phyloP scores from a whole-genome alignment of 2,329 filamentous ascomycete genomes.

The Aureobasidium sp. region DNA sequence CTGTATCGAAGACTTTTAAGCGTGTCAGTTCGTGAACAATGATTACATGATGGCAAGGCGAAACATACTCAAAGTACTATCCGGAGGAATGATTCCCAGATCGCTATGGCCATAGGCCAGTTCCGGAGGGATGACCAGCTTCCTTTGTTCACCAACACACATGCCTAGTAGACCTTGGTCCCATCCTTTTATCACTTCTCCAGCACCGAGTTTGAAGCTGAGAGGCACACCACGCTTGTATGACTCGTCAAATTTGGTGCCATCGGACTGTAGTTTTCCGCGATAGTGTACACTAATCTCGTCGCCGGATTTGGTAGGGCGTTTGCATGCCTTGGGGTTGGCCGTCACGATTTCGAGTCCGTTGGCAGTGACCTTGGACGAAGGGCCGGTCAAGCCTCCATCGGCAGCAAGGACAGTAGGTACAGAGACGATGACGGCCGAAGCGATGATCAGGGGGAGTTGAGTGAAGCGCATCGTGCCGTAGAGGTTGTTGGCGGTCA shows the following conservation, averaged over 20 bases:
- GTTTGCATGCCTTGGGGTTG: conserved; percentile 33
- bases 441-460: neutral
- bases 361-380: neutral
- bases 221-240: conserved; percentile 74
- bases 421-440: neutral
- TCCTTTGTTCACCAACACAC: conserved; percentile 90
- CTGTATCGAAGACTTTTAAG: conserved; percentile 67
- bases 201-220: conserved; percentile 67
- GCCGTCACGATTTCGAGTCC: conserved; percentile 36
- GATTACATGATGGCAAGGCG: too few species aligned
- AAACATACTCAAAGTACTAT: conserved; percentile 55
- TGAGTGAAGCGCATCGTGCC: neutral
- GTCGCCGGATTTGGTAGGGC: conserved; percentile 40
- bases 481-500: neutral
- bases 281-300: conserved; percentile 41
- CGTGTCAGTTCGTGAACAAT: neutral
- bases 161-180: conserved; percentile 84
- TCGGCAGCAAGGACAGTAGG: neutral
- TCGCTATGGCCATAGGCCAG: conserved; percentile 70
- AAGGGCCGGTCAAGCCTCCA: neutral
- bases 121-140: conserved; percentile 80
- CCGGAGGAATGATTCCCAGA: conserved; percentile 68
- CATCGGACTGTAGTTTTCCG: conserved; percentile 47
- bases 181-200: conserved; percentile 90
- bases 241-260: conserved; percentile 73